phyloP scores from a whole-genome alignment of 2,329 filamentous ascomycete species.

The Hyphodiscus sp. region DNA sequence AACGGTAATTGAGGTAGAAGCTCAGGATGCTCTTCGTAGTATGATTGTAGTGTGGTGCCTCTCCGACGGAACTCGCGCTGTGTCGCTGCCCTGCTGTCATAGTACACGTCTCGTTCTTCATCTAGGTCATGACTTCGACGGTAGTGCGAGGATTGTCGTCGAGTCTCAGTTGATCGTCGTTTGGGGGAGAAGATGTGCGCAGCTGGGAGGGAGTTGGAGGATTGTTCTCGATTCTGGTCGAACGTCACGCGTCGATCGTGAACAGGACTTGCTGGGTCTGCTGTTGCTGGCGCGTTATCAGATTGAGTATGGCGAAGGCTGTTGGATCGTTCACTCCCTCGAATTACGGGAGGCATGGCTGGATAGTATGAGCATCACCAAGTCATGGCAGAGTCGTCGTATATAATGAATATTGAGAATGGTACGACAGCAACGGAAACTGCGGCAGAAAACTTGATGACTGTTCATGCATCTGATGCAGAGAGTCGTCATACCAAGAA shows the following conservation, averaged over 20 bases:
- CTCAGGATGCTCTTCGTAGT: conserved; percentile 19
- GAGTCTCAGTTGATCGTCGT: conserved; percentile 1
- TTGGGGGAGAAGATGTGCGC: conserved; percentile 1
- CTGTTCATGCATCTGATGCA: too few relatives aligned
- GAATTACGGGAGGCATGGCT: too few relatives aligned
- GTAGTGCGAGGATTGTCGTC: conserved; percentile 10
- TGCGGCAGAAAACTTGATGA: too few relatives aligned
- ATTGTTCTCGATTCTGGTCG: conserved; percentile 10
- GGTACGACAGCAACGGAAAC: too few relatives aligned
- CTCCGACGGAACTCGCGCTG: conserved; percentile 18
- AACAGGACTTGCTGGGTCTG: not conserved
- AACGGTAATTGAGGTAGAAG: conserved; percentile 21
- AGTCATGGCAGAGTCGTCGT: too few relatives aligned
- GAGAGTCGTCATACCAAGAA: too few relatives aligned
- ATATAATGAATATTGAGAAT: too few relatives aligned
- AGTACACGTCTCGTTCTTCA: conserved; percentile 17
- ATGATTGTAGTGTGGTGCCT: conserved; percentile 19
- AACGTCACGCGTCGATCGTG: conserved; percentile 11
- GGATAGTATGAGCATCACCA: too few relatives aligned
- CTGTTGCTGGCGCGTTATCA: too few relatives aligned
- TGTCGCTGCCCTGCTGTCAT: conserved; percentile 19
- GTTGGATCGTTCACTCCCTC: too few relatives aligned
- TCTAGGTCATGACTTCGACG: not conserved
- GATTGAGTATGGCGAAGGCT: too few relatives aligned
- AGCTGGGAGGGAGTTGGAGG: conserved; percentile 4